Base-by-base conservation (phyloP, 2,329 filamentous ascomycete genomes). In the Gnomoniopsis smithogilvyi region DNA sequence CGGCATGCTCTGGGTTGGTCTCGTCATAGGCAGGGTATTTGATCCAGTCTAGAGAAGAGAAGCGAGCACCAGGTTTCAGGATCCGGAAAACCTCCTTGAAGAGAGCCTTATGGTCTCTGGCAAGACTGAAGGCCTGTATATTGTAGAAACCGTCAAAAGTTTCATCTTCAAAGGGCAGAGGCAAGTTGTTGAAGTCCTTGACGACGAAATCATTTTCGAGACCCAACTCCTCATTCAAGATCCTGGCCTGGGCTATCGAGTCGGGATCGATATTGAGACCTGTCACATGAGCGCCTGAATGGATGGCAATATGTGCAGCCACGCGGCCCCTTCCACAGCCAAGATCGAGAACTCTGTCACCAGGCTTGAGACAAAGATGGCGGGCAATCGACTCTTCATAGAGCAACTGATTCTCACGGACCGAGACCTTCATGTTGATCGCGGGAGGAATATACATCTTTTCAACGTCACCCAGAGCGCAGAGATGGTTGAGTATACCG, bases 361-460 rank as follows among this genome's bases (percentile, higher is more conserved):
- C 79, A 0, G 72, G 63, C 56, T 73, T 73, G 34, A 82, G 67
- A 26, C 71, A 75, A 46, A 83, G 74, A 55, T 80, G 74, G 21
- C 70, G 69, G 15, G 79, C 78, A 52, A 82, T 73, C 11, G 77
- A 76, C 65, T 80, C 77, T 67, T 83, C 80, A 63, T 79, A 80
- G 15, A 82, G 73, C 50, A 82, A 71, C 68, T 83, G 80, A 63
- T 82, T 82, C 63, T 80, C 79, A 12, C 76, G 68, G 0, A 81
- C 78, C 1, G 73, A 77, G 6, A 76, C 77, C 60, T 76, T 76
- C 64, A 72, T 74, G 67, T 80, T 78, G 78, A 82, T 80, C 54
- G 78, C 73, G 2, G 80, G 80, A 14, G 80, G 80, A 56, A 82
- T 82, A 67, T 82, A 83, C 80, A 83, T 83, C 69, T 82, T 82